Conservation (phyloP, 441 rosid species). For the Jatropha multifida region DNA sequence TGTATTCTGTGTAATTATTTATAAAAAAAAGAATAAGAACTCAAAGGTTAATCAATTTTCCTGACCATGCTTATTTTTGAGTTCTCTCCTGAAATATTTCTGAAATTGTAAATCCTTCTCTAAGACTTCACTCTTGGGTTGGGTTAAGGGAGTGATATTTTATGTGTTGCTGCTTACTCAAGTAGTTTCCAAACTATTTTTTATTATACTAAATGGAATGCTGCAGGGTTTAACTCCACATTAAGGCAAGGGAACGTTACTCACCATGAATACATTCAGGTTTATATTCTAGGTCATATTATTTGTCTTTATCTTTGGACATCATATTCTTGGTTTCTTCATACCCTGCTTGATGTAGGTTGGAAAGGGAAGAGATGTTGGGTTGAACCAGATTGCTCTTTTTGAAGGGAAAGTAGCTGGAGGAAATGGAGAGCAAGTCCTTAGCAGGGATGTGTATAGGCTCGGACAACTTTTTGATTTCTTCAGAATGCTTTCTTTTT, state of each 20-base stretch:
- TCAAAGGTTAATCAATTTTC: neutral
- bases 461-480: slow-evolving; percentile 96
- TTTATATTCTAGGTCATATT: slow-evolving; percentile 30
- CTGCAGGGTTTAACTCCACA: slow-evolving; percentile 94
- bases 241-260: slow-evolving; percentile 95
- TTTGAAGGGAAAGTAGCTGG: slow-evolving; percentile 99
- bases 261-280: slow-evolving; percentile 98
- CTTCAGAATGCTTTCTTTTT: slow-evolving; percentile 96
- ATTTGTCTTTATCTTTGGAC: slow-evolving; percentile 3
- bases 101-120: neutral
- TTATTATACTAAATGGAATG: slow-evolving; percentile 17
- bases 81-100: neutral
- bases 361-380: slow-evolving; percentile 99
- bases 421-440: slow-evolving; percentile 99
- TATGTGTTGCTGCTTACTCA: neutral
- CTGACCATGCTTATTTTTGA: neutral
- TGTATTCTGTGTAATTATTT: neutral
- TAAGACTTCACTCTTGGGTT: neutral
- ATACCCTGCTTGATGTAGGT: slow-evolving; percentile 50
- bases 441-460: slow-evolving; percentile 92
- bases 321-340: slow-evolving; percentile 21
- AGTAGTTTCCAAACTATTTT: neutral
- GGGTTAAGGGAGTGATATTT: neutral
- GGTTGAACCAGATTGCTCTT: slow-evolving; percentile 94
- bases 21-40: no score